These are phyloP conservation scores for Fraxinus pennsylvanica DNA, from an alignment of 257 asterid genomes.

Conservation along the genomic window DNA sequence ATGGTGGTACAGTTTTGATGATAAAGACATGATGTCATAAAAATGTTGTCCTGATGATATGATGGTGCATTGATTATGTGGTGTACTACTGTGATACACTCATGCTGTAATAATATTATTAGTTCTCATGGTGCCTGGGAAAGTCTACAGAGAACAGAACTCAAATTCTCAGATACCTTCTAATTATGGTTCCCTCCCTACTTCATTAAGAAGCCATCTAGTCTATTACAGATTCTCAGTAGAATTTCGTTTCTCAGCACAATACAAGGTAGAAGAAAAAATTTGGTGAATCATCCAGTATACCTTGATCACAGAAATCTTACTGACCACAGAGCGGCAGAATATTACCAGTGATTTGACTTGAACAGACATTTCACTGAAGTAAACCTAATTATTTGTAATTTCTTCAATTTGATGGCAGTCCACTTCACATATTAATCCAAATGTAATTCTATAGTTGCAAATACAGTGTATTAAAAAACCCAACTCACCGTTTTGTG, in stretches of 20 bases:
- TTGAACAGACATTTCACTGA: constrained; percentile 6
- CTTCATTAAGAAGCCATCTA: neutral
- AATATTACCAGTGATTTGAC: neutral
- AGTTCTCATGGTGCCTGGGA: neutral
- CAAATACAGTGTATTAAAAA: constrained; percentile 23
- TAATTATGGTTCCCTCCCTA: neutral
- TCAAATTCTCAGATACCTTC: constrained; percentile 18
- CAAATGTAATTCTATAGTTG: neutral
- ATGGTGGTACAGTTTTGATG: neutral
- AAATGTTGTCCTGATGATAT: neutral
- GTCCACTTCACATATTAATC: constrained; percentile 7
- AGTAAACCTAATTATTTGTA: constrained; percentile 17
- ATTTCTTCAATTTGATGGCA: constrained; percentile 19
- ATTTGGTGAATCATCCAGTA: neutral
- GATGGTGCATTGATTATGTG: neutral
- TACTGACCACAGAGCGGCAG: neutral
- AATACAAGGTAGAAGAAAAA: neutral
- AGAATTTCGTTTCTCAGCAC: neutral
- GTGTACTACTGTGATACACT: neutral
- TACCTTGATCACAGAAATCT: neutral
- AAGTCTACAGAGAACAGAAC: neutral
- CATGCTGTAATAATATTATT: neutral
- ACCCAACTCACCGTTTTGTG: constrained; percentile 82
- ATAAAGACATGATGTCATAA: neutral
- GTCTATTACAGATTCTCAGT: neutral